A percentile compares a stretch with the other conserved stretches of the same genome.
phyloP scores from a whole-genome alignment of 306 rosid genomes.

The Trifolium dubium region DNA sequence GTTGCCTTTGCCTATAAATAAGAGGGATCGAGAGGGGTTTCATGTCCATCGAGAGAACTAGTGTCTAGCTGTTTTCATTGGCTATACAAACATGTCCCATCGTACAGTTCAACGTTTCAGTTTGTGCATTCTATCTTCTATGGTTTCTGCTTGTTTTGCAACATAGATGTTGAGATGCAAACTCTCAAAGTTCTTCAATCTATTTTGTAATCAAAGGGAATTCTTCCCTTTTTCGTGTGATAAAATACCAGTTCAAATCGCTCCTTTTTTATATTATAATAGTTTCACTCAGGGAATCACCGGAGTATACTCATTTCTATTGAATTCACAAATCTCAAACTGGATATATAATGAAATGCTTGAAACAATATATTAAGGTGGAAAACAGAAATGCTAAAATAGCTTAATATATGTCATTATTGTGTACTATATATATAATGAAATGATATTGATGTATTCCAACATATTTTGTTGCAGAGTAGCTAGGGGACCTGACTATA shows the following conservation, averaged over 20 bases:
- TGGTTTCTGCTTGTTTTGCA: neutral
- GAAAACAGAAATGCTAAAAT: neutral
- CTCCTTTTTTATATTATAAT: too few relatives aligned
- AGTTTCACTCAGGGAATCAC: too few relatives aligned
- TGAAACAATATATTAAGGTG: neutral
- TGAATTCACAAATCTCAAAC: neutral
- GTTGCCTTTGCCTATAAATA: neutral
- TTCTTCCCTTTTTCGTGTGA: too few relatives aligned
- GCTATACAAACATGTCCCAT: too few relatives aligned
- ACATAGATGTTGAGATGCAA: neutral
- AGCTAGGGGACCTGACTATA: conserved; percentile 67
- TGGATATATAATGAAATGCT: neutral
- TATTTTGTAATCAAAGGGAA: neutral
- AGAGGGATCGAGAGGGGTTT: neutral
- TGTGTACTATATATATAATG: neutral
- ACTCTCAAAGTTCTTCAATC: neutral
- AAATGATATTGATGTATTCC: conserved; percentile 28
- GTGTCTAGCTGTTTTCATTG: neutral
- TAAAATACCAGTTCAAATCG: too few relatives aligned
- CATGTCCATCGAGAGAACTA: neutral
- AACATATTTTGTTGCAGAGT: conserved; percentile 54
- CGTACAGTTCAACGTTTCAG: neutral
- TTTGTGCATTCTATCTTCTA: neutral
- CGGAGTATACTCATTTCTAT: neutral
- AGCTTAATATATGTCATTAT: neutral